Evolutionary conservation across 345 rosid species (phyloP).

Genomic region (Ricinus communis): DNA sequence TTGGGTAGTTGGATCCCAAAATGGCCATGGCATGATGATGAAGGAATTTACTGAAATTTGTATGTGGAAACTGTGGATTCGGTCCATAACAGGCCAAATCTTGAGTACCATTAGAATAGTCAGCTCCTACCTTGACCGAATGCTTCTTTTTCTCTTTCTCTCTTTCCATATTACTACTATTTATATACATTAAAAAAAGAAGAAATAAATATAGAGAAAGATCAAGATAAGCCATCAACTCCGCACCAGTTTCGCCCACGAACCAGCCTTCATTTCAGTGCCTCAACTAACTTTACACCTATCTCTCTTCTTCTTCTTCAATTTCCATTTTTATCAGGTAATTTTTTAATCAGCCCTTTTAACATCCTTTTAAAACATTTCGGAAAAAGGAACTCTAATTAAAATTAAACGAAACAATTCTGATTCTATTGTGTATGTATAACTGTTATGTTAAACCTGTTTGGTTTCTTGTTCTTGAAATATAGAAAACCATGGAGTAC

Average conservation of each 20-base stretch:
- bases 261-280: slow-evolving; percentile 40
- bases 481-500: slow-evolving; percentile 33
- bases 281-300: slow-evolving; percentile 23
- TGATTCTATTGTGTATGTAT: no score
- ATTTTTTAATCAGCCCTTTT: no score
- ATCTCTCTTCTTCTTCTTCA: not conserved
- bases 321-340: no score
- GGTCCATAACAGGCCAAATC: slow-evolving; percentile 23
- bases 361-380: no score
- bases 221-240: slow-evolving; percentile 43
- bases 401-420: no score
- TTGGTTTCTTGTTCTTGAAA: no score
- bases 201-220: not conserved
- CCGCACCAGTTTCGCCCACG: slow-evolving; percentile 47
- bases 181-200: not conserved
- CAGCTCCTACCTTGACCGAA: slow-evolving; percentile 18
- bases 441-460: no score
- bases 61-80: slow-evolving; percentile 19
- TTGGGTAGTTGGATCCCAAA: not conserved
- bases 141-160: not conserved
- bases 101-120: slow-evolving; percentile 14
- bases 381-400: no score
- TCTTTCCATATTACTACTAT: not conserved
- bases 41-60: not conserved
- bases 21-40: not conserved